Conservation (phyloP, 2,329 filamentous ascomycete species). For the Diaporthe citri region DNA sequence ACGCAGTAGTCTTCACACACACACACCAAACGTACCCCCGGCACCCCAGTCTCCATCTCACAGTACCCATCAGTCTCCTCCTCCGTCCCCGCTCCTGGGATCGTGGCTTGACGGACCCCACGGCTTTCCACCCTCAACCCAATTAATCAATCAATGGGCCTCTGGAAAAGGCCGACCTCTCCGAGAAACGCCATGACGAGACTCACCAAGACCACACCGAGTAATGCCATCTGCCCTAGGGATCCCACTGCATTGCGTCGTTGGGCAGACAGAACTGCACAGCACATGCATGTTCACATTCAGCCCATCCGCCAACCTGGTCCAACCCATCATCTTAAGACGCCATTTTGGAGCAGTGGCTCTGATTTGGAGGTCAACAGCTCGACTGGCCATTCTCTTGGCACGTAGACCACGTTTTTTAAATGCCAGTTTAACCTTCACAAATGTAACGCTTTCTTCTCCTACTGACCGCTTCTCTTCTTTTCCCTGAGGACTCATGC, state of each 20-base stretch:
- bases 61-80: background rate
- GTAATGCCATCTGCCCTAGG: background rate
- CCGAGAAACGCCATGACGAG: background rate
- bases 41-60: constrained; percentile 6
- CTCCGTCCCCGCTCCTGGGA: constrained; percentile 16
- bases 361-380: background rate
- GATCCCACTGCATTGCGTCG: no score
- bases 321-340: background rate
- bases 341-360: background rate
- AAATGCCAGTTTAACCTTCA: background rate
- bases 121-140: background rate
- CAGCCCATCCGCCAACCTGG: background rate
- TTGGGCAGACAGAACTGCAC: background rate
- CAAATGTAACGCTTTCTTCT: background rate
- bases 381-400: background rate
- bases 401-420: background rate
- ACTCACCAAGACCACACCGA: background rate
- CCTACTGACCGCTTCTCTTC: background rate
- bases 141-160: background rate
- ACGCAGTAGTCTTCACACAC: background rate
- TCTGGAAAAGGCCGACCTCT: background rate
- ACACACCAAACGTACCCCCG: background rate
- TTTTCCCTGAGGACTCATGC: background rate
- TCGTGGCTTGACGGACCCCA: constrained; percentile 3
- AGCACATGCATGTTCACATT: background rate